Evolutionary conservation across 2,329 filamentous ascomycete species (phyloP).

Genomic region (Aureobasidium sp.): DNA sequence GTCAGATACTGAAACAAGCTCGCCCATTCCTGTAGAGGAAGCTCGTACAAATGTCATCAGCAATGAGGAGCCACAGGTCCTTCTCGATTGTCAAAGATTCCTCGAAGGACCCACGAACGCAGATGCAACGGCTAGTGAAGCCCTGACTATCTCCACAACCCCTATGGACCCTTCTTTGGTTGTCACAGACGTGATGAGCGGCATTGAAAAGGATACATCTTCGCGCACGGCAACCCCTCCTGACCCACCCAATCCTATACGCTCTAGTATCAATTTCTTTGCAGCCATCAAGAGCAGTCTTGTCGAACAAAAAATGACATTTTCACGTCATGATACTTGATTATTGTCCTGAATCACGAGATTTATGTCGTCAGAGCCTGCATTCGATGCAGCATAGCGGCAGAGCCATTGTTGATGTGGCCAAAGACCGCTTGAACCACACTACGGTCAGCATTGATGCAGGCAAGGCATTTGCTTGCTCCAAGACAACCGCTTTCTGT

Average conservation of each 20-base stretch:
- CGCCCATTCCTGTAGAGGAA: neutral
- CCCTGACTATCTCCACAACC: neutral
- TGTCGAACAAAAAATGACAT: conserved; percentile 9
- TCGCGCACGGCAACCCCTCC: neutral
- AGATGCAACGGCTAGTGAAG: neutral
- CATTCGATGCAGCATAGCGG: too few species aligned
- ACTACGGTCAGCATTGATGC: too few species aligned
- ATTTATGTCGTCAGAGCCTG: too few species aligned
- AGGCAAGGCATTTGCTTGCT: too few species aligned
- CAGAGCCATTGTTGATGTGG: too few species aligned
- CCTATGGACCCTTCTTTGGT: neutral
- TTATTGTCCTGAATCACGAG: neutral
- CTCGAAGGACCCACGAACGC: neutral
- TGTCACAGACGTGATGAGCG: neutral
- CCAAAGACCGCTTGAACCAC: too few species aligned
- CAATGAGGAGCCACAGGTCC: conserved; percentile 3
- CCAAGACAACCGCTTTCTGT: too few species aligned
- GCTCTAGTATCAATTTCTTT: neutral
- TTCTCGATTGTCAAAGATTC: conserved; percentile 3
- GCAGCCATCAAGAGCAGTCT: conserved; percentile 5
- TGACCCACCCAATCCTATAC: neutral
- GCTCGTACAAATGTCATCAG: neutral
- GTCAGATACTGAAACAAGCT: neutral
- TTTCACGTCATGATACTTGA: neutral
- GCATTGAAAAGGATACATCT: neutral